Evolutionary conservation across 108 stramenopile species (phyloP), one percentile per base, ranked within the genome.

Genomic region (Cylindrotheca fusiformis): DNA sequence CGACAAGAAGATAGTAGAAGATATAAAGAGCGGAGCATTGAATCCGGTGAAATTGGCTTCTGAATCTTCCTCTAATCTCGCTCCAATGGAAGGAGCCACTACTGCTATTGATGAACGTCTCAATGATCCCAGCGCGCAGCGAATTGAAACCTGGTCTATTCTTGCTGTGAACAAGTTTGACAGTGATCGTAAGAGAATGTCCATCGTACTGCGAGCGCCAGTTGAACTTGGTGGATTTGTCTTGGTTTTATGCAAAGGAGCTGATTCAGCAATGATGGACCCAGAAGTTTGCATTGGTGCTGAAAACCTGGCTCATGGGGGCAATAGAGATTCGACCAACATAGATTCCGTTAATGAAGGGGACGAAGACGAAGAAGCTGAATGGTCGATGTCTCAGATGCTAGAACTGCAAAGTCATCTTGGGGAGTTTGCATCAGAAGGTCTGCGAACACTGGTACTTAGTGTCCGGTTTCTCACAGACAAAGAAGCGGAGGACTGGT

Each of bases 131-230:
- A 47, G 50, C 19, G 32, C 41, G 44, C 52, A 58, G 20, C 52
- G 60, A 2, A 52, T 59, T 24, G 88, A 91, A 69, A 82, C 80
- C 2, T 97, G 93, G 92, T 47, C 74, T 32, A 73, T 96, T 58
- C 82, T 98, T 23, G 96, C 96, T 21, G 81, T 97, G 5, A 94
- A 97, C 60, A 93, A 91, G 64, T 98, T 98, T 69, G 93, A 97
- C 65, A 91, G 94, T 18, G 87, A 90, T 45, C 73, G 97, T 31
- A 98, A 98, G 75, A 67, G 97, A 44, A 98, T 98, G 97, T 95
- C 94, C 29, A 89, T 98, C 46, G 57, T 98, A 18, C 81, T 96
- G 30, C 76, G 95, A 27, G 78, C 90, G 20, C 90, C 93, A 23
- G 70, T 72, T 26, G 78, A 85, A 58, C 74, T 90, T 59, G 93